Evolutionary conservation across 441 rosid species (phyloP), one percentile per base, ranked within the genome.

Genomic region (Oxalis stricta): DNA sequence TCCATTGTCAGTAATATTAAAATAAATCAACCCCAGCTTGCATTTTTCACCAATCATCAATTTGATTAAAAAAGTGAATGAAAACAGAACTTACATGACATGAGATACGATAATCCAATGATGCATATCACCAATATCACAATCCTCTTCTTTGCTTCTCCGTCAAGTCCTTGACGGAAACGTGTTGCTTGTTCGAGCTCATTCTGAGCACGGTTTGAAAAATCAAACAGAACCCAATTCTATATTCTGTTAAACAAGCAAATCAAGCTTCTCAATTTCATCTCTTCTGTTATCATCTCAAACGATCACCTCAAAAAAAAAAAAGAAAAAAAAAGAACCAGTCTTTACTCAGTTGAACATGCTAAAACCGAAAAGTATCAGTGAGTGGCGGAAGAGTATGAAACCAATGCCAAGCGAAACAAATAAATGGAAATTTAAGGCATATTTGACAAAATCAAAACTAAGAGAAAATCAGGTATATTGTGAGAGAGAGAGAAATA

Each of bases 101-200:
- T 69, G 55, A 92, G 64, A 60, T 87, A 87, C 3, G 99, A 92
- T 35, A 92, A 77, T 58, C 99, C 99, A 35, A 82, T 69, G 46
- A 87, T 87, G 67, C 95, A 92, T 52, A 92, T 69, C 40, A 60
- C 82, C 66, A 92, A 60, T 56, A 92, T 56, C 42, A 87, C 95
- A 47, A 76, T 68, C 60, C 97, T 77, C 67, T 87, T 92, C 82
- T 87, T 87, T 35, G 82, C 95, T 61, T 92, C 99, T 92, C 99
- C 39, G 77, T 76, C 58, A 92, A 56, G 77, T 92, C 97, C 21
- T 80, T 72, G 24, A 68, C 61, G 10, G 66, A 57, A 61, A 69
- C 86, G 68, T 64, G 87, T 75, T 70, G 80, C 58, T 48, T 70
- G 79, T 48, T 76, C 40, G 68, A 41, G 67, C 75, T 77, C 96